Percentiles rank a stretch among this genome's conserved stretches.
phyloP scores from a whole-genome alignment of 2,329 filamentous ascomycete species.

The Sporothrix brunneoviolacea region DNA sequence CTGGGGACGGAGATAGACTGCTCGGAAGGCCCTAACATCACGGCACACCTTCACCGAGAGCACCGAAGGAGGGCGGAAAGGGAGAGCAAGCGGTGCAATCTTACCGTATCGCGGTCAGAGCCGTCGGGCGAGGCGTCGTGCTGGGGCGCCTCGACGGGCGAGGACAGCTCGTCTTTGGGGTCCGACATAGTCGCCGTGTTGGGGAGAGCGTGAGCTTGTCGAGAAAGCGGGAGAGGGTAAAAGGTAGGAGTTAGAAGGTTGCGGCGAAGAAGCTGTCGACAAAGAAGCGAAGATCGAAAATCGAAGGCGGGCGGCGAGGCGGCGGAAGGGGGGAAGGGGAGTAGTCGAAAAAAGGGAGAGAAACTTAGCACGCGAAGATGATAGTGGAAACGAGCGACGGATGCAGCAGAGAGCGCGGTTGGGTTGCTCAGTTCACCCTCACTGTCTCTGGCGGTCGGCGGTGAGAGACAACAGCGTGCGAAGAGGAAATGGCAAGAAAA shows the following conservation, averaged over 20 bases:
- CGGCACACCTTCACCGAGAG: background rate
- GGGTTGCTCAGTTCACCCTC: background rate
- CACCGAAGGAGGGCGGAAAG: background rate
- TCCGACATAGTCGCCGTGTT: slow-evolving; percentile 13
- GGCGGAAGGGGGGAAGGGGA: too few relatives aligned
- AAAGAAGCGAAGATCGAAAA: background rate
- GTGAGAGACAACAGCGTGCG: background rate
- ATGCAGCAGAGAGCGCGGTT: background rate
- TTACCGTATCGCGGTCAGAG: slow-evolving; percentile 18
- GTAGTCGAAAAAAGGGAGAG: background rate
- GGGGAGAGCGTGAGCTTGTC: background rate
- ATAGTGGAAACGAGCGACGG: background rate
- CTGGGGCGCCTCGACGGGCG: slow-evolving; percentile 6
- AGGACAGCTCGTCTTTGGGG: slow-evolving; percentile 11
- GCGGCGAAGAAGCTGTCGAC: background rate
- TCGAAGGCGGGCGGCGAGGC: background rate
- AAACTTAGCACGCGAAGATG: background rate
- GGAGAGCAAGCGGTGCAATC: background rate
- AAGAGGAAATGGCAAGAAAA: background rate
- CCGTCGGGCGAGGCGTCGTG: slow-evolving; percentile 5
- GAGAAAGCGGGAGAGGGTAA: background rate
- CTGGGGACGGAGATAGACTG: background rate
- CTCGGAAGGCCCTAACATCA: background rate
- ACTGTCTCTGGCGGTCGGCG: background rate
- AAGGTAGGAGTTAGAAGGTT: background rate